Conservation (phyloP, 1,284 basidiomycete species). For the Malassezia nana region DNA sequence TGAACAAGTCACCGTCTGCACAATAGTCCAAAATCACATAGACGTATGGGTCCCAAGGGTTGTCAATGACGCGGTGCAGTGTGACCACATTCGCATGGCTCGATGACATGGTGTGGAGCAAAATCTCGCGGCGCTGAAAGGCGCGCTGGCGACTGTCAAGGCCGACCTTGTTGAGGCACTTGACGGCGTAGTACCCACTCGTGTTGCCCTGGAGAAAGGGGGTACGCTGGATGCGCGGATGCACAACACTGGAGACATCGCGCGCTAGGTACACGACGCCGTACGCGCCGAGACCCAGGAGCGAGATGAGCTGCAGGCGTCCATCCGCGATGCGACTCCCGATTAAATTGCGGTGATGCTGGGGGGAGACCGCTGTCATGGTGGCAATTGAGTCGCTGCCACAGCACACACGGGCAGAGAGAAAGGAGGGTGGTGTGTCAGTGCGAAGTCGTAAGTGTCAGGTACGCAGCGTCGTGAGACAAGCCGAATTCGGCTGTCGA, state of each 20-base stretch:
- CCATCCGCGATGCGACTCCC: conserved; percentile 50
- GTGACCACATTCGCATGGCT: conserved; percentile 73
- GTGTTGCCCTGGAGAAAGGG: conserved; percentile 19
- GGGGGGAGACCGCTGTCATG: not conserved
- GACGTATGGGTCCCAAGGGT: conserved; percentile 52
- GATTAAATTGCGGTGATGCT: conserved; percentile 46
- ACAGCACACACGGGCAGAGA: not conserved
- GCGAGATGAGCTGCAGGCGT: conserved; percentile 69
- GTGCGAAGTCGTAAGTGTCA: not conserved
- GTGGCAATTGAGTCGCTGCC: not conserved
- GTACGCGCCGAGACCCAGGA: conserved; percentile 87
- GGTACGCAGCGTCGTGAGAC: not conserved
- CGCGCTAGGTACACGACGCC: conserved; percentile 73
- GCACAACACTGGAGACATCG: conserved; percentile 13
- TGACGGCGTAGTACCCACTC: conserved; percentile 64
- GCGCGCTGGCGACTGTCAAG: conserved; percentile 63
- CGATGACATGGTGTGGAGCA: conserved; percentile 59
- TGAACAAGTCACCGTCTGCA: conserved; percentile 82
- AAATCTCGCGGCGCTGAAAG: conserved; percentile 68
- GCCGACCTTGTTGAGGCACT: conserved; percentile 60
- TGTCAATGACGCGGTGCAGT: conserved; percentile 74
- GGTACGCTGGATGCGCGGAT: conserved; percentile 19
- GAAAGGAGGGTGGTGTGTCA: not conserved
- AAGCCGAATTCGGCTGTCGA: not conserved
- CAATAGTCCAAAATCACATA: conserved; percentile 62